phyloP scores from a whole-genome alignment of 169 alveolate genomes.

The Plasmodium inui region DNA sequence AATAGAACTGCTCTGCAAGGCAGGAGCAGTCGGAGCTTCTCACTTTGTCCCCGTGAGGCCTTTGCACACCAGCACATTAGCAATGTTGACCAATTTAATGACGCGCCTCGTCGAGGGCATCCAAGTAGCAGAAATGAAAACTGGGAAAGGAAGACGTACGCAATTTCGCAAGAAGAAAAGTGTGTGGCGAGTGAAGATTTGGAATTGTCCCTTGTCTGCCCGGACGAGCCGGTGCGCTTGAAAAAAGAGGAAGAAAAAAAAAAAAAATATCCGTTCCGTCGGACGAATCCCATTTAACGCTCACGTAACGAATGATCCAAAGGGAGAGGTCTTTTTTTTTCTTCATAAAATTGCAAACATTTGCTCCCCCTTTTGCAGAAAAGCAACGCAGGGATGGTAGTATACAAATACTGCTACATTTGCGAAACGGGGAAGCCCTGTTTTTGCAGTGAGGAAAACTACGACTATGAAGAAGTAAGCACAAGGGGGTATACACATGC shows the following conservation, averaged over 20 bases:
- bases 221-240: not conserved
- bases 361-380: not conserved
- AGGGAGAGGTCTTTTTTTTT: not conserved
- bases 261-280: not conserved
- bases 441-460: constrained; percentile 18
- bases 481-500: not conserved
- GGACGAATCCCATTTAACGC: not conserved
- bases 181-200: not conserved
- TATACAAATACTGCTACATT: constrained; percentile 52
- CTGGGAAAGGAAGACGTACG: not conserved
- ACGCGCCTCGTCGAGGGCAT: not conserved
- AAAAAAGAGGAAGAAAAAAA: not conserved
- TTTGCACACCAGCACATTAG: not conserved
- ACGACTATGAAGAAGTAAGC: constrained; percentile 27
- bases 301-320: not conserved
- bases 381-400: constrained; percentile 14
- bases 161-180: not conserved
- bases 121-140: not conserved
- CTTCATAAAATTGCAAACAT: not conserved
- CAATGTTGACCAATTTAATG: not conserved
- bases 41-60: not conserved
- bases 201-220: not conserved
- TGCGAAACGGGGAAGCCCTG: constrained; percentile 62
- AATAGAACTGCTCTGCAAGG: not conserved
- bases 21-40: not conserved